Evolutionary conservation across 2,329 filamentous ascomycete genomes (phyloP), one percentile per base, ranked within the genome.

Genomic region (Aspergillus pseudoviridinutans): DNA sequence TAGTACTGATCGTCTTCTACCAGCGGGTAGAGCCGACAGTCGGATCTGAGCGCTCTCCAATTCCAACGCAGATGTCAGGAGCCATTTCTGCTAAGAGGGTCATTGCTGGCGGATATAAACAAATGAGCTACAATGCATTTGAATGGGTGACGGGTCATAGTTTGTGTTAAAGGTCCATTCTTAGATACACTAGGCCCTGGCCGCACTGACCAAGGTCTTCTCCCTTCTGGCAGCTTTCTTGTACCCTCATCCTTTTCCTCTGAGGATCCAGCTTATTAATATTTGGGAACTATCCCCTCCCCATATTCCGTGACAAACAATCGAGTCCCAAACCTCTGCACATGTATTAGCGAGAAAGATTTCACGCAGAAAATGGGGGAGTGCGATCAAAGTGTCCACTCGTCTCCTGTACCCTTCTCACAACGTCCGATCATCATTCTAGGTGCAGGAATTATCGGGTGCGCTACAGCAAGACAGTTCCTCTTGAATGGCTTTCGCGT

Each of bases 401-500:
- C 75, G 4, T 51, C 50, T 24, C 41, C 51, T 6, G 38, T 61
- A 0, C 70, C 72, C 3, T 75, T 74, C 53, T 50, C 72, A 4
- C 71, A 73, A 54, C 68, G 71, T 8, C 69, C 71, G 5, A 60
- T 75, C 35, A 57, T 75, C 29, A 72, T 75, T 27, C 61, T 75
- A 1, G 73, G 73, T n/a, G 73, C 71, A 20, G 73, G 73, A 2
- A 75, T 75, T 46, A 75, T 75, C 28, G 73, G 73, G n/a, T 75
- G 73, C 61, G 68, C 73, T 3, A 59, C 72, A 2, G 73, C 73
- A 6, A 66, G 67, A 24, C 71, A 74, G 56, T 62, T 76, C 9
- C 61, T 76, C 4, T 62, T 66, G n/a, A 64, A 65, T 28, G 73
- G 73, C 2, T 75, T 75, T 42, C 60, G 66, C 5, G 73, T 75